These are phyloP conservation scores for Cenchrus purpureus DNA, from an alignment of 176 grass and related monocot genomes.

Conservation along the genomic window DNA sequence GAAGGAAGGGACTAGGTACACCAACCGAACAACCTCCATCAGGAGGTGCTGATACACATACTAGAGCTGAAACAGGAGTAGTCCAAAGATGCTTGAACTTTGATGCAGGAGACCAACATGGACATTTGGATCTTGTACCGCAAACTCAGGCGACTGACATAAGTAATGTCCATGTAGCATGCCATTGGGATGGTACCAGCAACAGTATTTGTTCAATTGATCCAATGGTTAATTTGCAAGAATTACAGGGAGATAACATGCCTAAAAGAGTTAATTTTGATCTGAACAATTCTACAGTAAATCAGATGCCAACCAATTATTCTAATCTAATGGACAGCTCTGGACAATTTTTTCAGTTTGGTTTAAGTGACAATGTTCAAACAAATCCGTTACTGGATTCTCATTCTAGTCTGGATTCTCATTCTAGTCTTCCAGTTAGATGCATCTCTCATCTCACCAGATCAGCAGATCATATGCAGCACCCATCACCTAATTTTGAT, in stretches of 20 bases:
- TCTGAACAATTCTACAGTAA: conserved; percentile 51
- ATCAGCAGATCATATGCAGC: conserved; percentile 22
- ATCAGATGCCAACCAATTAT: conserved; percentile 30
- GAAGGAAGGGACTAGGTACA: conserved; percentile 51
- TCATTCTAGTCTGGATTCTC: conserved; percentile 7
- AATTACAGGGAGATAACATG: conserved; percentile 9
- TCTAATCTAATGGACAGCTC: conserved; percentile 36
- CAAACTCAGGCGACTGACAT: conserved; percentile 27
- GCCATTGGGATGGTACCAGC: not conserved
- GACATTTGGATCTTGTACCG: conserved; percentile 33
- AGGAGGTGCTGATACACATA: conserved; percentile 12
- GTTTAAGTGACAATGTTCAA: conserved; percentile 34
- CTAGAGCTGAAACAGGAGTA: conserved; percentile 38
- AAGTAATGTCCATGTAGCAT: conserved; percentile 27
- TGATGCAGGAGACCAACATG: conserved; percentile 41
- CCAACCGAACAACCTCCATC: conserved; percentile 26
- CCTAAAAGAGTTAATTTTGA: conserved; percentile 50
- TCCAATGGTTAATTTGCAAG: conserved; percentile 21
- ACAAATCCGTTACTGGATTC: conserved; percentile 24
- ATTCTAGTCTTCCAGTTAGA: conserved; percentile 11
- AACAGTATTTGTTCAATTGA: conserved; percentile 18
- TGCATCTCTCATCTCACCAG: conserved; percentile 31
- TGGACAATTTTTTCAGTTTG: conserved; percentile 32
- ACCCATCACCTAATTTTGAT: not conserved
- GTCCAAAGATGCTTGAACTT: conserved; percentile 68